Base-by-base conservation (phyloP, 352 stramenopile genomes). In the Phytophthora fragariae region DNA sequence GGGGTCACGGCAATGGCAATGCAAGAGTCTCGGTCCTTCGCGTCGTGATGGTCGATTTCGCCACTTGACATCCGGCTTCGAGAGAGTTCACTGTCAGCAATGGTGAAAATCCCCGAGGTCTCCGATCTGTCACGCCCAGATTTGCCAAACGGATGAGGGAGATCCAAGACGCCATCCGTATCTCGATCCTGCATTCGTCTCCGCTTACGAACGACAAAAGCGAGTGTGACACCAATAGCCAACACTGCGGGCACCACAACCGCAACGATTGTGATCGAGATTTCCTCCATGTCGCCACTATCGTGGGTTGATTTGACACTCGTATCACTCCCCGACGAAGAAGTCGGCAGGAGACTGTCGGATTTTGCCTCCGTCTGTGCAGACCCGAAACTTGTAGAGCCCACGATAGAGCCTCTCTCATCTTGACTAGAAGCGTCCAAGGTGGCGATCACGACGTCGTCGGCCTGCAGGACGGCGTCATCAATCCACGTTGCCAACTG, bases 401-500 rank as follows among this genome's bases (percentile, higher is more conserved):
- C 60, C 11, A 62, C 50, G 19, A 65, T 21, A 2, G 73, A 57
- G 27, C 21, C 50, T 53, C n/a, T 53, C 12, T 69, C 60, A 53
- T 56, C 14, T 70, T 68, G 49, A n/a, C 24, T 68, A 5, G 41
- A 57, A 17, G 50, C 50, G n/a, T 57, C 17, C 14, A 68, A 62
- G 2, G 46, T 33, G 9, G 71, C 5, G 2, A 64, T 31, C 8
- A 55, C 47, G 33, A 68, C 24, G 15, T 75, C 83, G 68, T 91
- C 77, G 33, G 84, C 31, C 14, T 80, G 66, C 2, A 91, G 33
- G 1, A 82, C 49, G 1, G 81, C 62, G 1, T 54, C 44, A 50
- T 75, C 47, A 47, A 88, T 77, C 80, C 82, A 88, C 12, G 46
- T 24, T 31, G 53, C 12, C 9, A 91, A 64, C 2, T 67, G 62